These are phyloP conservation scores for Odonthalia washingtoniensis DNA, from an alignment of 31 red algal species.

Conservation along the genomic window DNA sequence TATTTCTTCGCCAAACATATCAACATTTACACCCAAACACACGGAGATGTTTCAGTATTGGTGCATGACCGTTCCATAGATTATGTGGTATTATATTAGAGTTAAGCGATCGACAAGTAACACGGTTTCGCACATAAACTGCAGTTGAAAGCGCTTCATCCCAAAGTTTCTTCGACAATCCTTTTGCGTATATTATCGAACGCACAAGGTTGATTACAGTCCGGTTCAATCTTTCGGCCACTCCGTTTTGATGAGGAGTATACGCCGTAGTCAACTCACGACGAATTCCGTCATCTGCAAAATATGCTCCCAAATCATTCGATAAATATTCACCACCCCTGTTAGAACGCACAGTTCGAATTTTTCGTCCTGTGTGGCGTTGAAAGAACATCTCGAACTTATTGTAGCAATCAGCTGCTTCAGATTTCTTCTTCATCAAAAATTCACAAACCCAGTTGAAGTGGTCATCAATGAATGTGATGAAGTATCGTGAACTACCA, in stretches of 20 bases:
- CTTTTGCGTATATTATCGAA: conserved; percentile 23
- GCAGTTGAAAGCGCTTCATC: conserved; percentile 31
- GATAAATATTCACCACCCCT: conserved; percentile 47
- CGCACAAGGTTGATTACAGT: conserved; percentile 21
- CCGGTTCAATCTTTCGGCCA: conserved; percentile 17
- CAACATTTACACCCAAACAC: conserved; percentile 45
- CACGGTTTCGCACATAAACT: conserved; percentile 24
- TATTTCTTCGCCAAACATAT: neutral
- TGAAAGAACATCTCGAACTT: neutral
- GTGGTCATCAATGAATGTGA: conserved; percentile 8
- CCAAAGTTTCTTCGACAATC: conserved; percentile 2
- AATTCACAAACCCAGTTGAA: conserved; percentile 14
- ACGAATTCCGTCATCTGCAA: conserved; percentile 10
- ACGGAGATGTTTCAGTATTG: neutral
- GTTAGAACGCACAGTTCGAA: conserved; percentile 13
- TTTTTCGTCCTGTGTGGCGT: neutral
- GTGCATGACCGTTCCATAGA: conserved; percentile 4
- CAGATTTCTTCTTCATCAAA: neutral
- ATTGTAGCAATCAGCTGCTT: neutral
- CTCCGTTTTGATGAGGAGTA: conserved; percentile 47
- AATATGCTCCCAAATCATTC: neutral
- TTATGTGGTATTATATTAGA: conserved; percentile 1
- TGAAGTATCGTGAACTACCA: neutral
- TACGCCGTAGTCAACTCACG: conserved; percentile 34
- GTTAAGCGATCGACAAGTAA: neutral